Evolutionary conservation across 495 filamentous ascomycete species (phyloP).

Genomic region (Daldinia vernicosa): DNA sequence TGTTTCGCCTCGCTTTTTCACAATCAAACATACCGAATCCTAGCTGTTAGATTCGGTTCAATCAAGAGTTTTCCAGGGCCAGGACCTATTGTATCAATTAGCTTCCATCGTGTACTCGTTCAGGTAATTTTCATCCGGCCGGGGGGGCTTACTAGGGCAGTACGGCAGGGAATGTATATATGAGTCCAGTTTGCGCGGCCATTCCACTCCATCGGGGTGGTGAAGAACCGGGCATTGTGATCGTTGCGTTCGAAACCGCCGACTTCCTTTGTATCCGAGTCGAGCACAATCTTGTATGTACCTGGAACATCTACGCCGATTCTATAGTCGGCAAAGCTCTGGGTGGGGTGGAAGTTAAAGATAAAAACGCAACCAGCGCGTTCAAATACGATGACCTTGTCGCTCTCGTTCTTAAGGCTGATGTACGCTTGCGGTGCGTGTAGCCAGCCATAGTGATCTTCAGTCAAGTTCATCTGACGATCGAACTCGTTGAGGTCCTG

Average conservation of each 20-base stretch:
- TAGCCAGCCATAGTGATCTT: slow-evolving; percentile 93
- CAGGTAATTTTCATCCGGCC: background rate
- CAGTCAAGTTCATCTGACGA: slow-evolving; percentile 84
- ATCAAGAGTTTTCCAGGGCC: slow-evolving; percentile 33
- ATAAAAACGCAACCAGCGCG: slow-evolving; percentile 88
- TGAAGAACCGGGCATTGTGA: slow-evolving; percentile 84
- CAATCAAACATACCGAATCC: background rate
- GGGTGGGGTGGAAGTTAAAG: slow-evolving; percentile 93
- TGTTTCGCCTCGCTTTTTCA: slow-evolving; percentile 4
- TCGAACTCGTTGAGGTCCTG: slow-evolving; percentile 95
- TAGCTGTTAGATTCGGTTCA: background rate
- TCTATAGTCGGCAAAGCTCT: slow-evolving; percentile 91
- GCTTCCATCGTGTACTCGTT: background rate
- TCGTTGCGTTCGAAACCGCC: slow-evolving; percentile 84
- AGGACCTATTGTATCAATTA: slow-evolving; percentile 36
- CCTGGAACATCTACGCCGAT: slow-evolving; percentile 85
- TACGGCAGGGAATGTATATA: slow-evolving; percentile 87
- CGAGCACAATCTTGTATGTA: slow-evolving; percentile 88
- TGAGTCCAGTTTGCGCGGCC: slow-evolving; percentile 86
- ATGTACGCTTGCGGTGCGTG: slow-evolving; percentile 88
- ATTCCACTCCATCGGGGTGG: slow-evolving; percentile 89
- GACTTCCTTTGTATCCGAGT: slow-evolving; percentile 78
- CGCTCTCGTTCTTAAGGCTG: slow-evolving; percentile 89
- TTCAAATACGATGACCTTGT: slow-evolving; percentile 97
- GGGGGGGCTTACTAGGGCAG: slow-evolving; percentile 76